Evolutionary conservation across 768 basidiomycete species (phyloP).

Genomic region (Termitomyces eurrhizus): DNA sequence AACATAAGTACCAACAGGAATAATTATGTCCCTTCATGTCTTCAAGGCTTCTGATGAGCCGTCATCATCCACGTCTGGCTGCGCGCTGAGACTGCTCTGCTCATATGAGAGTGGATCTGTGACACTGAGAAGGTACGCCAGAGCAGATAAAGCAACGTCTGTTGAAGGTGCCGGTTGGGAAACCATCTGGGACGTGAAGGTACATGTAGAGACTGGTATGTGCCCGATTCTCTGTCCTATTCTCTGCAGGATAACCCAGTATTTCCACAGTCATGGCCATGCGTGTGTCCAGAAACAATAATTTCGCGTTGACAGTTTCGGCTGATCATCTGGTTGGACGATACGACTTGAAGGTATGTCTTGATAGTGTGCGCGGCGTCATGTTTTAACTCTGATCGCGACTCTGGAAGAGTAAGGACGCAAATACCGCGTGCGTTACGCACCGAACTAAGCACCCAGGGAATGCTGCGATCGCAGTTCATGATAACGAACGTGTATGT

Average conservation of each 20-base stretch:
- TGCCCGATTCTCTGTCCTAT: not conserved
- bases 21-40: conserved; percentile 87
- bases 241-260: not conserved
- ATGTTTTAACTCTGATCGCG: not conserved
- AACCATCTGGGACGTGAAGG: conserved; percentile 56
- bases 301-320: conserved; percentile 74
- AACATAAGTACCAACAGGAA: conserved; percentile 41
- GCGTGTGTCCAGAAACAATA: conserved; percentile 56
- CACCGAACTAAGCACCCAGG: conserved; percentile 75
- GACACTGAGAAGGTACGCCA: conserved; percentile 53
- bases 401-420: not conserved
- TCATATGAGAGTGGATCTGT: conserved; percentile 90
- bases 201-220: conserved; percentile 73
- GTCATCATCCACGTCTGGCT: conserved; percentile 26
- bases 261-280: conserved; percentile 74
- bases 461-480: conserved; percentile 72
- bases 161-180: conserved; percentile 77
- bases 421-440: conserved; percentile 6
- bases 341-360: conserved; percentile 52
- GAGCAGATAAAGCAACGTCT: conserved; percentile 39
- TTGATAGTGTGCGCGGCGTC: not conserved
- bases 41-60: conserved; percentile 28
- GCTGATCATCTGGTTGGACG: conserved; percentile 77
- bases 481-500: conserved; percentile 72
- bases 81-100: conserved; percentile 57